phyloP scores from a whole-genome alignment of 805 yeast genomes.

The Saturnispora hagleri region DNA sequence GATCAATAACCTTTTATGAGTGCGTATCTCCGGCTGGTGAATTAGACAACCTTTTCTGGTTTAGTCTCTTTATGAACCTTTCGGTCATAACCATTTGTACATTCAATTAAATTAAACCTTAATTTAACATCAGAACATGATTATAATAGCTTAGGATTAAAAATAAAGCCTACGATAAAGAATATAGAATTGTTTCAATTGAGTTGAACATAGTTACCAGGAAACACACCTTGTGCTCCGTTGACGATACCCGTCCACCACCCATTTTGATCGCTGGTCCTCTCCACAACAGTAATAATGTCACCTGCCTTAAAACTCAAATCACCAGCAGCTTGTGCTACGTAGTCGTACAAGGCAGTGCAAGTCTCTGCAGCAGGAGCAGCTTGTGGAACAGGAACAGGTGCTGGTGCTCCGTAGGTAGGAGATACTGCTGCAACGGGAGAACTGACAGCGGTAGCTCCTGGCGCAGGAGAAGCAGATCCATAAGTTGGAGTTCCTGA shows the following conservation, averaged over 20 bases:
- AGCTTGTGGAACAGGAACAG: conserved; percentile 24
- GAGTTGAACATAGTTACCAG: conserved; percentile 90
- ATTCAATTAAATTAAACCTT: neutral
- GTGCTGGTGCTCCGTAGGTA: conserved; percentile 11
- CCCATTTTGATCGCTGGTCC: conserved; percentile 77
- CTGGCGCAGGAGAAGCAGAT: conserved; percentile 4
- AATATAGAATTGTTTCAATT: conserved; percentile 24
- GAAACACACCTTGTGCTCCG: conserved; percentile 87
- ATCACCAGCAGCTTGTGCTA: conserved; percentile 92
- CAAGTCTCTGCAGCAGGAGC: conserved; percentile 47
- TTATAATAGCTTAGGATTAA: neutral
- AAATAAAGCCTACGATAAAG: neutral
- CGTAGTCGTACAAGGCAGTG: conserved; percentile 84
- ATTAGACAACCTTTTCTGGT: neutral
- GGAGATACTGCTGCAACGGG: conserved; percentile 19
- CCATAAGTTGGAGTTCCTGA: neutral
- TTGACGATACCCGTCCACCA: conserved; percentile 96
- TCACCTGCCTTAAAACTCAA: conserved; percentile 83
- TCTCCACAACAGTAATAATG: conserved; percentile 70
- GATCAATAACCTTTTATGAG: conserved; percentile 3
- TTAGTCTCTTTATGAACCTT: conserved; percentile 1
- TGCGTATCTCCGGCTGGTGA: conserved; percentile 8
- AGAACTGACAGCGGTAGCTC: neutral
- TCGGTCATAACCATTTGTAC: conserved; percentile 10
- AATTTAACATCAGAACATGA: neutral